phyloP scores from a whole-genome alignment of 371 early-diverging fungal species.

The Encephalitozoon intestinalis region DNA sequence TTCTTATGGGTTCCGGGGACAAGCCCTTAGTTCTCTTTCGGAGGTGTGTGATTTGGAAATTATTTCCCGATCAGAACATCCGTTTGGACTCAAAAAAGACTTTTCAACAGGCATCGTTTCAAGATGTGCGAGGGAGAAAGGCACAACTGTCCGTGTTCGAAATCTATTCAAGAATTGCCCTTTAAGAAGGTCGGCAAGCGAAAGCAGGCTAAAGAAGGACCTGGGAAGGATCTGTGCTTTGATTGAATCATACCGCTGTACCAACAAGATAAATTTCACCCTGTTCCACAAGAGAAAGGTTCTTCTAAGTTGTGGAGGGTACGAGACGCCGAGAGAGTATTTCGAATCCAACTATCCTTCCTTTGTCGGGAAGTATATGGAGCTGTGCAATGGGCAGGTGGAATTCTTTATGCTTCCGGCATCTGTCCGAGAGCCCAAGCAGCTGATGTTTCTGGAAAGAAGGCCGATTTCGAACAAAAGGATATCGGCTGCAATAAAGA shows the following conservation, averaged over 20 bases:
- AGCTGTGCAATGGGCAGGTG: conserved; percentile 1
- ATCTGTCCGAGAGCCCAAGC: neutral
- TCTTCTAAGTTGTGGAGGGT: conserved; percentile 14
- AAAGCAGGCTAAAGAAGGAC: conserved; percentile 70
- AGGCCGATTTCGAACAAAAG: conserved; percentile 20
- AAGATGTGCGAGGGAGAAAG: conserved; percentile 63
- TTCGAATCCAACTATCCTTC: neutral
- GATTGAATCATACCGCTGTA: conserved; percentile 69
- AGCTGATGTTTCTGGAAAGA: conserved; percentile 22
- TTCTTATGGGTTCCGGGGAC: conserved; percentile 58
- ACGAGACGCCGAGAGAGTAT: conserved; percentile 12
- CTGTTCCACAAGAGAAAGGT: conserved; percentile 31
- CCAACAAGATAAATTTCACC: conserved; percentile 41
- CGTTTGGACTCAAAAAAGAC: neutral
- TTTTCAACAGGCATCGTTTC: neutral
- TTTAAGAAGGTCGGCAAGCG: conserved; percentile 68
- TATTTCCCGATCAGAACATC: conserved; percentile 21
- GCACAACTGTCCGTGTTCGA: conserved; percentile 72
- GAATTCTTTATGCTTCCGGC: conserved; percentile 35
- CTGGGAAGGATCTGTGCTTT: conserved; percentile 68
- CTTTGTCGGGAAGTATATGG: neutral
- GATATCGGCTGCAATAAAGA: conserved; percentile 27
- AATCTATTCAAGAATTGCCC: conserved; percentile 75
- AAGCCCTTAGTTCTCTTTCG: conserved; percentile 53
- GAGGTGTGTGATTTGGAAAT: conserved; percentile 47